Evolutionary conservation across 495 filamentous ascomycete genomes (phyloP).

Genomic region (Opeltia flavorubescens): DNA sequence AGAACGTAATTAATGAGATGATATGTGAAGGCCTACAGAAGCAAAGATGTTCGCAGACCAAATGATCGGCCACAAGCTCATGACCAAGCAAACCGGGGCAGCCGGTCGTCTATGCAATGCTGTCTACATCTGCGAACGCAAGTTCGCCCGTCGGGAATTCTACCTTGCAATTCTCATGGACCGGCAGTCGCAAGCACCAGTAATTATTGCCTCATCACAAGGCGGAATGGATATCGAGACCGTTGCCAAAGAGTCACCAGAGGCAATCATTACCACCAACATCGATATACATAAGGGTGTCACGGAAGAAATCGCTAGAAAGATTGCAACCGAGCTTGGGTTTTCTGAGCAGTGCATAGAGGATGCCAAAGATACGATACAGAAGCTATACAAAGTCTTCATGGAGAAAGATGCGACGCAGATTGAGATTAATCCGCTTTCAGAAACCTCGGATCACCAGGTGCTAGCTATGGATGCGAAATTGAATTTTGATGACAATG

Average conservation of each 20-base stretch:
- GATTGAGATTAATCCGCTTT: conserved; percentile 98
- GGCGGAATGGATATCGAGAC: conserved; percentile 98
- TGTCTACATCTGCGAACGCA: conserved; percentile 98
- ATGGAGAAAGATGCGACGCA: conserved; percentile 96
- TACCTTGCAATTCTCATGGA: conserved; percentile 98
- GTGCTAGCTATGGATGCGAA: conserved; percentile 99
- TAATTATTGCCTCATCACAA: conserved; percentile 94
- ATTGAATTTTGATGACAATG: conserved; percentile 95
- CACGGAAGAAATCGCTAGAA: conserved; percentile 83
- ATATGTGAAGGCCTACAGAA: conserved; percentile 45
- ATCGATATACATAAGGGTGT: conserved; percentile 92
- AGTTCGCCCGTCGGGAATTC: conserved; percentile 97
- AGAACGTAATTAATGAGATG: no score
- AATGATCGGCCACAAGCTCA: conserved; percentile 99
- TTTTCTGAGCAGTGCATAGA: conserved; percentile 95
- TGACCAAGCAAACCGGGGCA: conserved; percentile 97
- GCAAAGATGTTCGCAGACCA: conserved; percentile 96
- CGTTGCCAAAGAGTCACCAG: conserved; percentile 93
- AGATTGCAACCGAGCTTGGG: conserved; percentile 81
- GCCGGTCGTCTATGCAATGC: conserved; percentile 82
- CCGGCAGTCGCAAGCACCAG: conserved; percentile 75
- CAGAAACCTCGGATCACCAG: conserved; percentile 92
- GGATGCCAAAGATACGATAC: conserved; percentile 86
- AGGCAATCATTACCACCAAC: conserved; percentile 83
- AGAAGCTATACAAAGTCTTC: conserved; percentile 98